Conservation (phyloP, 306 rosid species). For the Sophora flavescens region DNA sequence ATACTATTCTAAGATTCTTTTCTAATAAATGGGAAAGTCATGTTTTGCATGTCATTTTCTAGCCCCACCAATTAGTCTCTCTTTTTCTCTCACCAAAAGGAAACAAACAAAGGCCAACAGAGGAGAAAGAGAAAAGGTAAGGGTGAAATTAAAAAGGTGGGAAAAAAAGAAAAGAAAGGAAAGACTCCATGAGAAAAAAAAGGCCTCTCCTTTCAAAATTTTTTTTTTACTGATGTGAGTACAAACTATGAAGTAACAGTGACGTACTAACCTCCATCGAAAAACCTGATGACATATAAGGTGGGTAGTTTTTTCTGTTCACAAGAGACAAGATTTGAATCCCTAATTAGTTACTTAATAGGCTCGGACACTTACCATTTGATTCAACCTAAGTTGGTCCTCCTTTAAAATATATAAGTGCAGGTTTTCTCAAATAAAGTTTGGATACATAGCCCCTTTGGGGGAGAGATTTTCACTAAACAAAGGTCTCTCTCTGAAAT, state of each 20-base stretch:
- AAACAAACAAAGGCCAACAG: conserved; percentile 59
- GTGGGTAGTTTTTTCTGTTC: too few relatives aligned
- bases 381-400: too few relatives aligned
- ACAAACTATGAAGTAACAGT: too few relatives aligned
- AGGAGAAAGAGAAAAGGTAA: conserved; percentile 39
- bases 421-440: conserved; percentile 57
- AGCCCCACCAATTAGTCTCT: conserved; percentile 62
- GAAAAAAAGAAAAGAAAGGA: conserved; percentile 4
- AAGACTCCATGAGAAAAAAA: conserved; percentile 58
- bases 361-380: too few relatives aligned
- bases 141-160: not conserved
- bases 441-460: conserved; percentile 54
- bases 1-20: conserved; percentile 73
- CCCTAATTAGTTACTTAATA: too few relatives aligned
- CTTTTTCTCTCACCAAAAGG: conserved; percentile 54
- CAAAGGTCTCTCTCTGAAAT: conserved; percentile 37
- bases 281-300: too few relatives aligned
- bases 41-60: conserved; percentile 69
- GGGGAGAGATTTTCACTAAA: conserved; percentile 54
- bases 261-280: too few relatives aligned
- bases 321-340: too few relatives aligned
- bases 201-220: conserved; percentile 61
- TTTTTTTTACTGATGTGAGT: too few relatives aligned
- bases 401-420: conserved; percentile 57
- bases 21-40: conserved; percentile 40